Evolutionary conservation across 495 filamentous ascomycete species (phyloP).

Genomic region (Parachaetomium inaequale): DNA sequence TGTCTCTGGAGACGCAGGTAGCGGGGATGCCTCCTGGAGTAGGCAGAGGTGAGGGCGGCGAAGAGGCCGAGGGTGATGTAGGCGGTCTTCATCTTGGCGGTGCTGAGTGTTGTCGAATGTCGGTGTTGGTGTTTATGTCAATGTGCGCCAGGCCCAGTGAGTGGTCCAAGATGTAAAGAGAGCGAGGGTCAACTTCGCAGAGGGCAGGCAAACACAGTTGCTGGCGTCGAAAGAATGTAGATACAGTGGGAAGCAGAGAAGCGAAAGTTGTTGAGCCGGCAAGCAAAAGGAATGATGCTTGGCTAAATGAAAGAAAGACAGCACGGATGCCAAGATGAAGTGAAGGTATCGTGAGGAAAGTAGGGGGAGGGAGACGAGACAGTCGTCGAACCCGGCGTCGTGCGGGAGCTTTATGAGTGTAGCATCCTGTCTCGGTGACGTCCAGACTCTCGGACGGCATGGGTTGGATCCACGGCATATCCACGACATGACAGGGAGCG

Average conservation of each 20-base stretch:
- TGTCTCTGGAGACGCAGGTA: constrained; percentile 37
- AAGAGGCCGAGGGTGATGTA: constrained; percentile 43
- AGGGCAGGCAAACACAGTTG: constrained; percentile 44
- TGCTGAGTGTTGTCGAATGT: constrained; percentile 12
- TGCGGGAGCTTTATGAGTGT: constrained; percentile 25
- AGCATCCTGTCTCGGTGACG: not conserved
- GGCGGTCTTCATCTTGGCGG: constrained; percentile 47
- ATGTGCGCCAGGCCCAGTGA: constrained; percentile 23
- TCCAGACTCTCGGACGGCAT: constrained; percentile 6
- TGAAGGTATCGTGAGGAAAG: constrained; percentile 25
- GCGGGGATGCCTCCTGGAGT: constrained; percentile 35
- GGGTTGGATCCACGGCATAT: constrained; percentile 7
- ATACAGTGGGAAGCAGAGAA: constrained; percentile 31
- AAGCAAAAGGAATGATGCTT: constrained; percentile 39
- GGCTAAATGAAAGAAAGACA: constrained; percentile 26
- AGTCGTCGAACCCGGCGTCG: constrained; percentile 10
- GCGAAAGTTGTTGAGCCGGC: constrained; percentile 33
- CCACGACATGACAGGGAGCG: constrained; percentile 3
- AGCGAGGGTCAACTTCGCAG: constrained; percentile 51
- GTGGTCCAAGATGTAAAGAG: constrained; percentile 26
- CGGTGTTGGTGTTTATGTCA: constrained; percentile 10
- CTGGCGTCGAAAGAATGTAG: constrained; percentile 29
- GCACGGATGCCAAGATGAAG: constrained; percentile 18
- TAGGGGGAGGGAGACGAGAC: constrained; percentile 14
- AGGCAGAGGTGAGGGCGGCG: constrained; percentile 42